Base-by-base conservation (phyloP, 306 rosid species). In the Prinsepia uniflora region DNA sequence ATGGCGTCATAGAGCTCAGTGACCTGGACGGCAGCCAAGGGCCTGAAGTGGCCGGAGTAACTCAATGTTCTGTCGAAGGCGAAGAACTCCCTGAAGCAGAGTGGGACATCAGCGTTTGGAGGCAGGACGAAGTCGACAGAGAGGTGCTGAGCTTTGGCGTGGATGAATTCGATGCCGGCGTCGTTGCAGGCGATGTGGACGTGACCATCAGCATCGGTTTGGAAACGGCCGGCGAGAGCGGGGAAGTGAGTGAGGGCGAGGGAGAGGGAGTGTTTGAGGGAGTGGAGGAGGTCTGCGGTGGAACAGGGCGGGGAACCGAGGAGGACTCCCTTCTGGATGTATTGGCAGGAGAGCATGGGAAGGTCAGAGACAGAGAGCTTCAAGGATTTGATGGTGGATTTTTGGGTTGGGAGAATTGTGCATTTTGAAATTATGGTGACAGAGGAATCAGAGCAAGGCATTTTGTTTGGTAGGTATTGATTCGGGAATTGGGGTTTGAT, bases 261-360 rank as follows among this genome's bases (percentile, higher is more conserved):
- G 5, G 98, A 82, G 59, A 92, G 90, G 6, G 96, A 87, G 62
- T 49, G 81, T 36, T 86, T 86, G 55, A 92, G 90, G 8, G 74
- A 79, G 24, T 15, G 8, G 72, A 92, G 15, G 10, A 89, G 78
- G 63, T 87, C 80, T n/a, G 83, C 76, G 2, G 75, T 63, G 68
- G 94, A 76, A 64, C 68, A 70, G 34, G 98, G 86, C 0, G 94
- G 96, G 41, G 84, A 75, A 8, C 75, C 34, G 45, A 92, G 75
- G 2, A 92, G 72, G 4, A 92, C 90, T 0, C 98, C 96, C 68
- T 92, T 92, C 43, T 92, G 98, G 58, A 92, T 92, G 78, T 92
- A 92, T 45, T 92, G 98, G 63, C 96, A 89, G 0, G 98, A 89
- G 50, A 92, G 89, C 98, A 92, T 89, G 2, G 98, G 98, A 4